phyloP scores from a whole-genome alignment of 768 basidiomycete genomes.

The Russula lepida region DNA sequence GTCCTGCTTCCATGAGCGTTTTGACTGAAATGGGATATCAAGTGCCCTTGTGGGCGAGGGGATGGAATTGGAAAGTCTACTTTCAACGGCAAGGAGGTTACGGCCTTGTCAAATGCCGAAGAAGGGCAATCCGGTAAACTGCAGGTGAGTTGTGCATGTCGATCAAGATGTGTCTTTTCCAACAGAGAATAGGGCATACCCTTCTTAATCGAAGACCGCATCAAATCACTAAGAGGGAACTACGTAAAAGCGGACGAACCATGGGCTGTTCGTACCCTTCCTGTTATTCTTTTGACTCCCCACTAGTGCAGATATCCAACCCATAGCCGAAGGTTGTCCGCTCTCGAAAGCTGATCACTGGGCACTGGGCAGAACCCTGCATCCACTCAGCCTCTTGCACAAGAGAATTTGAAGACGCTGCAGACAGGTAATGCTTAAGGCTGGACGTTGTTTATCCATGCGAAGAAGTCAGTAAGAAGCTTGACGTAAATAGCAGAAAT shows the following conservation, averaged over 20 bases:
- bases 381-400: constrained; percentile 47
- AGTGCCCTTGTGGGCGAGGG: constrained; percentile 53
- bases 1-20: neutral
- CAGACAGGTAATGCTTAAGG: constrained; percentile 19
- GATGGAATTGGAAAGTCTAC: constrained; percentile 55
- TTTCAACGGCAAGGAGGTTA: constrained; percentile 47
- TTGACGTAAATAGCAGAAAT: neutral
- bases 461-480: neutral
- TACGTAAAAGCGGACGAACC: constrained; percentile 49
- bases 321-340: constrained; percentile 40
- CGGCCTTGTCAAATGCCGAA: constrained; percentile 67
- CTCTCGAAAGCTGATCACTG: constrained; percentile 55
- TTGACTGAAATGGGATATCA: neutral
- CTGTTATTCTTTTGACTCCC: constrained; percentile 13
- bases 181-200: constrained; percentile 42
- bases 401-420: constrained; percentile 49
- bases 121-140: constrained; percentile 42
- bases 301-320: neutral
- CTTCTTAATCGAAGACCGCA: constrained; percentile 63
- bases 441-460: neutral
- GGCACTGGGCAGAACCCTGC: constrained; percentile 73
- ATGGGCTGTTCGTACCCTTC: constrained; percentile 41
- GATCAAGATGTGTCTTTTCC: neutral
- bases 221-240: constrained; percentile 53
- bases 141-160: constrained; percentile 29